Percentiles rank a stretch among this genome's conserved stretches.
phyloP scores from a whole-genome alignment of 2,329 filamentous ascomycete species.

The Neurospora sp. region DNA sequence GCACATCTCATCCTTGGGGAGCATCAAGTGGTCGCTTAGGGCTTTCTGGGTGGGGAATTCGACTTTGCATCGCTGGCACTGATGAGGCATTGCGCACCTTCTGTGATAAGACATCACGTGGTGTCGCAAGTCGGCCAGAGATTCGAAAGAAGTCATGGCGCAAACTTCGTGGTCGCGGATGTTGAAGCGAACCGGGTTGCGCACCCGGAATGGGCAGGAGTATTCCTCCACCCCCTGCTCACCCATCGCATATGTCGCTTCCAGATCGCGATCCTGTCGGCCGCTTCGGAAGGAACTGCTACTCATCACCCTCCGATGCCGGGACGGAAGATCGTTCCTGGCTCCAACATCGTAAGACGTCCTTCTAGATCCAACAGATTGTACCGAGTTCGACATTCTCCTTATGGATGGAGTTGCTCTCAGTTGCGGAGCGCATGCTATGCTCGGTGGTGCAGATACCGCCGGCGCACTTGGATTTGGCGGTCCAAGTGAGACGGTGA shows the following conservation, averaged over 20 bases:
- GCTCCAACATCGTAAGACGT: neutral
- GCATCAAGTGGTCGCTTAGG: no score
- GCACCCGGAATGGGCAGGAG: conserved; percentile 33
- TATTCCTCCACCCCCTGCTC: conserved; percentile 2
- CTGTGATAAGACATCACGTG: conserved; percentile 13
- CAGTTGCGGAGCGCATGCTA: neutral
- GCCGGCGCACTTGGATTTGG: neutral
- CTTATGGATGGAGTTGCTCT: neutral
- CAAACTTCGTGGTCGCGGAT: conserved; percentile 35
- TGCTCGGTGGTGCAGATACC: neutral
- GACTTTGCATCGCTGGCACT: conserved; percentile 13
- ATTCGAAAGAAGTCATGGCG: conserved; percentile 33
- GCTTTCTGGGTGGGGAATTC: no score
- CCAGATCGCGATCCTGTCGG: neutral
- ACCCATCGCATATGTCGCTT: neutral
- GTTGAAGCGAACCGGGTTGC: conserved; percentile 35
- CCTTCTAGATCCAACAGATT: neutral
- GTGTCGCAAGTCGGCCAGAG: conserved; percentile 28
- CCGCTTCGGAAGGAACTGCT: neutral
- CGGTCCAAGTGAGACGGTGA: neutral
- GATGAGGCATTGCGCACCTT: neutral
- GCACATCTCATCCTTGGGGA: conserved; percentile 16
- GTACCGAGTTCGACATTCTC: neutral
- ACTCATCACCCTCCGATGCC: neutral
- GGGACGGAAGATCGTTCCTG: neutral